Base-by-base conservation (phyloP, 345 rosid genomes). In the Dimocarpus longan region DNA sequence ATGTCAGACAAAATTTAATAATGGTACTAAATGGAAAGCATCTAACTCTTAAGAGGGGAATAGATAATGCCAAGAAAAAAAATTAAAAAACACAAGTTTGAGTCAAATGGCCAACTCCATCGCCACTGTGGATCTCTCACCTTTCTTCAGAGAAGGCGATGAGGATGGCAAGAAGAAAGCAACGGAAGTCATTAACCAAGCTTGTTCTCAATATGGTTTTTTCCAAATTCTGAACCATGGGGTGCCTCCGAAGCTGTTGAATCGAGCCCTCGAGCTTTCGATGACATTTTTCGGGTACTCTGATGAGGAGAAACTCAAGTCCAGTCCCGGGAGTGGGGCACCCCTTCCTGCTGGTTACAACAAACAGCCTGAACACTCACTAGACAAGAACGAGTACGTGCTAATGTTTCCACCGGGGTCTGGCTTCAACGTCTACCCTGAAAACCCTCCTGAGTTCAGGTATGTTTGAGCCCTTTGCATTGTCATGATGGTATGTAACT, bases 211-310 rank as follows among this genome's bases (percentile, higher is more conserved):
- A 13, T 80, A 76, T 75, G 90, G 94, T 8, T 88, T 88, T 82
- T 86, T 91, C 85, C 90, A 91, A 59, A 76, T 89, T 10, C 83
- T 75, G 50, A 89, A 85, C 81, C 91, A 85, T 71, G 91, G 92
- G 6, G 82, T 88, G 10, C 82, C 91, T 5, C 46, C 57, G 9
- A 77, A 37, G 5, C 70, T 85, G 79, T 75, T 89, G 78, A 24
- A 44, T 44, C 72, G 62, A 73, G 89, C 91, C 57, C 78, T 87
- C 0, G 80, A 82, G 52, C 82, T 89, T 8, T 89, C 89, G 60
- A 78, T 65, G 81, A n/a, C 78, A 26, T 87, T 89, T 76, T 89
- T 89, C 11, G 74, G 72, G 1, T 78, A 70, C 57, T 74, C 86
- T 1, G 71, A 79, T 8, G 83, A 89, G 48, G 92, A 81, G 77